Evolutionary conservation across 768 basidiomycete genomes (phyloP).

Genomic region (Lyophyllum atratum): DNA sequence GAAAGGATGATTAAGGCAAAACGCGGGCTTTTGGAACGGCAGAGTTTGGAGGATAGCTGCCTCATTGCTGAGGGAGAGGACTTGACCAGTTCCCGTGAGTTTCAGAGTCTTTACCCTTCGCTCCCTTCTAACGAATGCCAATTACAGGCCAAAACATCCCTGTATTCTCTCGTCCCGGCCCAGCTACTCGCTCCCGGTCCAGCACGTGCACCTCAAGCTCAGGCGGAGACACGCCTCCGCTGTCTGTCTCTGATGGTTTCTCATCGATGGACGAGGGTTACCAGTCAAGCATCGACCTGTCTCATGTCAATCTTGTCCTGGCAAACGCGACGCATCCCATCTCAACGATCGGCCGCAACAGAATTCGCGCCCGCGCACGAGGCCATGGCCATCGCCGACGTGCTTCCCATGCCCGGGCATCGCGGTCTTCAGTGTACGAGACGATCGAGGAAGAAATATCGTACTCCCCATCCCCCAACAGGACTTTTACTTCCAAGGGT

Average conservation of each 20-base stretch:
- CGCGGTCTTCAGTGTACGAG: slow-evolving; percentile 73
- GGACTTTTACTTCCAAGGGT: slow-evolving; percentile 25
- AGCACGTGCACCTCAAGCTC: slow-evolving; percentile 71
- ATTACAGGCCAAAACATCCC: slow-evolving; percentile 45
- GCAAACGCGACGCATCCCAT: slow-evolving; percentile 55
- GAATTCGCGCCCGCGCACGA: slow-evolving; percentile 51
- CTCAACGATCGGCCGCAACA: slow-evolving; percentile 41
- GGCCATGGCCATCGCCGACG: slow-evolving; percentile 75
- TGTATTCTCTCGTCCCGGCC: slow-evolving; percentile 62
- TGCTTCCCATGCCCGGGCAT: slow-evolving; percentile 62
- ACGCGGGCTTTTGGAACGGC: slow-evolving; percentile 60
- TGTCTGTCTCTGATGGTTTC: slow-evolving; percentile 62
- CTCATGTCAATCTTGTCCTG: slow-evolving; percentile 57
- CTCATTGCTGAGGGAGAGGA: slow-evolving; percentile 72
- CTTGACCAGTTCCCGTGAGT: slow-evolving; percentile 51
- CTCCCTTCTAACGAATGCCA: slow-evolving; percentile 12
- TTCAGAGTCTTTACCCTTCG: neutral
- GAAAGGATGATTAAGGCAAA: slow-evolving; percentile 70
- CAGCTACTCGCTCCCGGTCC: slow-evolving; percentile 57
- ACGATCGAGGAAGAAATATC: slow-evolving; percentile 75
- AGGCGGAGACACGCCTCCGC: slow-evolving; percentile 69
- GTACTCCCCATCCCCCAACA: slow-evolving; percentile 28
- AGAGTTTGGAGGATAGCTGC: slow-evolving; percentile 67
- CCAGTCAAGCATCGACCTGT: slow-evolving; percentile 75
- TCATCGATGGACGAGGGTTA: slow-evolving; percentile 73